Evolutionary conservation across 768 basidiomycete species (phyloP).

Genomic region (Suillus decipiens): DNA sequence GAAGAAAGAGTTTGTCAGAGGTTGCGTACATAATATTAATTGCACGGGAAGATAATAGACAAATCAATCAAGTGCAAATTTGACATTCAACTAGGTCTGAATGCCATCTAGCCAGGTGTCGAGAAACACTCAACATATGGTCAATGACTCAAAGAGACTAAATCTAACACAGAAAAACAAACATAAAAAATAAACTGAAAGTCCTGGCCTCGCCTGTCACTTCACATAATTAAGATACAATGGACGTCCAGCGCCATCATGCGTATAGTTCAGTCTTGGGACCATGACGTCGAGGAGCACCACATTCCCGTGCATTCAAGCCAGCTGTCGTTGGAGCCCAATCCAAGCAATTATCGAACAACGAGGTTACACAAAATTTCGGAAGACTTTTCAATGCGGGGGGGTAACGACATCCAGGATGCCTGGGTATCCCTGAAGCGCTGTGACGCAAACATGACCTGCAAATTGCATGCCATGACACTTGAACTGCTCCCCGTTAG

Average conservation of each 20-base stretch:
- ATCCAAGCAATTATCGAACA: conserved; percentile 17
- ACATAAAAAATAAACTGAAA: neutral
- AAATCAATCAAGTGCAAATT: neutral
- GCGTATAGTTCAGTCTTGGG: conserved; percentile 12
- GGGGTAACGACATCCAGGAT: neutral
- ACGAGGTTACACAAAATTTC: conserved; percentile 25
- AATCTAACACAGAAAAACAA: neutral
- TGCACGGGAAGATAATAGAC: neutral
- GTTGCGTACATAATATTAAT: neutral
- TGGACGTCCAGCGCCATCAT: neutral
- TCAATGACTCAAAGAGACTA: neutral
- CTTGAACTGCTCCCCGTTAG: conserved; percentile 35
- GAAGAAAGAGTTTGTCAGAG: neutral
- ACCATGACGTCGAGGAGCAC: conserved; percentile 20
- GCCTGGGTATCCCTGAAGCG: conserved; percentile 20
- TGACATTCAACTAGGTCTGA: neutral
- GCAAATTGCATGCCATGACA: conserved; percentile 35
- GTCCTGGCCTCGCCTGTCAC: neutral
- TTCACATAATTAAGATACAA: neutral
- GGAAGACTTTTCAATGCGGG: conserved; percentile 19
- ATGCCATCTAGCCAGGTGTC: neutral
- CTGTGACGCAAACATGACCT: conserved; percentile 46
- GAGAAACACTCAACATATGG: neutral
- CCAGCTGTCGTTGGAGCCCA: neutral
- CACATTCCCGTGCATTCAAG: conserved; percentile 12